Percentiles rank a stretch among this genome's conserved stretches.
These are phyloP conservation scores for Sporormia fimetaria DNA, from an alignment of 495 filamentous ascomycete genomes.

Conservation along the genomic window DNA sequence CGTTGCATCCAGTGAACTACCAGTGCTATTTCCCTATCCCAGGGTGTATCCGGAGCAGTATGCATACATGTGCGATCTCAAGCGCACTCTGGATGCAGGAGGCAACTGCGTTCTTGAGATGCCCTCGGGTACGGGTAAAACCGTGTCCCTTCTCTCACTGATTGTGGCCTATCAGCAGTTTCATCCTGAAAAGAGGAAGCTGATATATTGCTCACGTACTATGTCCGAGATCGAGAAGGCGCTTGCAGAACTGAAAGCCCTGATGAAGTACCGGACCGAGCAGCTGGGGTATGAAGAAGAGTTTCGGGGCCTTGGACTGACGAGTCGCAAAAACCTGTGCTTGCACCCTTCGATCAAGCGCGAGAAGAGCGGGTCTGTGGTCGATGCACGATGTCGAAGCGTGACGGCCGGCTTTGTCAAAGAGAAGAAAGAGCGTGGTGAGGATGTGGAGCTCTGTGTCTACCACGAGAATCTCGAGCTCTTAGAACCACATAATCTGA, in stretches of 20 bases:
- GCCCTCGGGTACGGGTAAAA: conserved; percentile 99
- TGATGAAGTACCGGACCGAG: conserved; percentile 88
- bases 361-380: conserved; percentile 87
- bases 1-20: conserved; percentile 63
- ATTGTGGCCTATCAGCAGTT: conserved; percentile 94
- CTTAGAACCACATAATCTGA: conserved; percentile 84
- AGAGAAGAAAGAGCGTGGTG: conserved; percentile 88
- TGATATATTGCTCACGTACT: conserved; percentile 98
- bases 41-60: conserved; percentile 98
- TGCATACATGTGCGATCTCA: conserved; percentile 99
- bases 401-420: conserved; percentile 94
- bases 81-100: conserved; percentile 85
- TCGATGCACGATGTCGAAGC: conserved; percentile 90
- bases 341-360: conserved; percentile 89
- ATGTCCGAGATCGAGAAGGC: conserved; percentile 97
- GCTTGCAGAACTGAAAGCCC: conserved; percentile 72
- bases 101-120: conserved; percentile 99
- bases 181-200: conserved; percentile 79
- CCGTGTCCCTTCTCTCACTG: conserved; percentile 83
- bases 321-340: conserved; percentile 94
- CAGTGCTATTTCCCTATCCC: conserved; percentile 93
- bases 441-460: conserved; percentile 84
- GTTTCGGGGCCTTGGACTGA: conserved; percentile 82
- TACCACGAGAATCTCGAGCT: conserved; percentile 97
- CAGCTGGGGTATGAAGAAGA: conserved; percentile 83